Conservation (phyloP, 768 basidiomycete genomes). For the Leucosporidium creatinivorum region DNA sequence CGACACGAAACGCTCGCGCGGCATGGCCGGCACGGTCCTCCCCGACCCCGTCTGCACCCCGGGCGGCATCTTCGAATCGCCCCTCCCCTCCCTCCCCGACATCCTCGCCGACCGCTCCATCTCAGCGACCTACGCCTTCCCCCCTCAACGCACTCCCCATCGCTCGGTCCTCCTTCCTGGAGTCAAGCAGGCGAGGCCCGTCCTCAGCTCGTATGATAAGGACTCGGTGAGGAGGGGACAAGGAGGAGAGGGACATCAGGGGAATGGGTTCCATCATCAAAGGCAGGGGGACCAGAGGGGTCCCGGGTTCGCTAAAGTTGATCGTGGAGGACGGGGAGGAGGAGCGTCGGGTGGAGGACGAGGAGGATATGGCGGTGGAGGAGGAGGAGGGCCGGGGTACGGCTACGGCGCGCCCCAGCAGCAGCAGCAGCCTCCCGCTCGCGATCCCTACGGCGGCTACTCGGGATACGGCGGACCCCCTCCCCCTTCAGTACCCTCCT, state of each 20-base stretch:
- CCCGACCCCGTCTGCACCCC: conserved; percentile 85
- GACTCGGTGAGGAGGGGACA: conserved; percentile 44
- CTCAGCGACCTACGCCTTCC: conserved; percentile 81
- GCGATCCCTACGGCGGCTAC: neutral
- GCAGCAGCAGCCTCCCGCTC: neutral
- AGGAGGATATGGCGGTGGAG: conserved; percentile 4
- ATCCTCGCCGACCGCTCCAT: conserved; percentile 80
- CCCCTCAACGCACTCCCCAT: conserved; percentile 76
- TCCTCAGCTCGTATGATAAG: conserved; percentile 63
- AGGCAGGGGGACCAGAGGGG: conserved; percentile 11
- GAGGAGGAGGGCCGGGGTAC: conserved; percentile 8
- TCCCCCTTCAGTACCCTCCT: conserved; percentile 9
- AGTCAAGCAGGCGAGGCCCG: conserved; percentile 52
- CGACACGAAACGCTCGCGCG: conserved; percentile 61
- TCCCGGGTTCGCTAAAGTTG: conserved; percentile 24
- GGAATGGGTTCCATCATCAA: conserved; percentile 30
- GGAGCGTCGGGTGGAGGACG: neutral
- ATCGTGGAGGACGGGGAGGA: conserved; percentile 6
- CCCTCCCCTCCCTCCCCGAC: conserved; percentile 63
- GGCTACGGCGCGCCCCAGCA: neutral
- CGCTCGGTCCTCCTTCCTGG: conserved; percentile 74
- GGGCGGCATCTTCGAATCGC: conserved; percentile 78
- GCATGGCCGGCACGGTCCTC: conserved; percentile 69
- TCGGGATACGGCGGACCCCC: neutral
- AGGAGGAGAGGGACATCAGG: conserved; percentile 29